Conservation (phyloP, 169 alveolate species). For the Plasmodium gallinaceum region DNA sequence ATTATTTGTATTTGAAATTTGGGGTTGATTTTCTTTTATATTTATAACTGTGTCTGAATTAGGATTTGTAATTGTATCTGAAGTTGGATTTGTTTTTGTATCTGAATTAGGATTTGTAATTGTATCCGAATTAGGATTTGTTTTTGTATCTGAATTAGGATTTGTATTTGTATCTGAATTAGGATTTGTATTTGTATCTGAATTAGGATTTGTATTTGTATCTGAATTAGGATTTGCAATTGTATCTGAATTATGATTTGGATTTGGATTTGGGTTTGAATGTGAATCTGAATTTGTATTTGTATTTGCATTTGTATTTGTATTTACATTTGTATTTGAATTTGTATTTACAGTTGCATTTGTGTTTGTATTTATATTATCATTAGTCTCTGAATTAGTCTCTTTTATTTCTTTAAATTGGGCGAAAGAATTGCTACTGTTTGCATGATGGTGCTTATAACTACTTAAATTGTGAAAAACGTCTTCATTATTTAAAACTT, state of each 20-base stretch:
- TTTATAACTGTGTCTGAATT: too few species aligned
- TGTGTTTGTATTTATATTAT: not conserved
- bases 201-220: not conserved
- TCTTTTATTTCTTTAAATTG: constrained; percentile 9
- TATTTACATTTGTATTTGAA: not conserved
- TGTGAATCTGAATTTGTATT: not conserved
- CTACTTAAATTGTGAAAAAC: constrained; percentile 14
- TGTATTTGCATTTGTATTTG: not conserved
- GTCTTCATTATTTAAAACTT: constrained; percentile 57
- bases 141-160: not conserved
- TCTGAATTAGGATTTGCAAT: not conserved
- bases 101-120: not conserved
- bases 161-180: not conserved
- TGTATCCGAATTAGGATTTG: not conserved
- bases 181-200: not conserved
- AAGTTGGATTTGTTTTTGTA: not conserved
- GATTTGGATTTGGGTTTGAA: not conserved
- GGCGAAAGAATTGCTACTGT: constrained; percentile 6
- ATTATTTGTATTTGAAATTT: too few species aligned
- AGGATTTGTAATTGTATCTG: not conserved
- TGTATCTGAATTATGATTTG: not conserved
- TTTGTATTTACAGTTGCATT: not conserved
- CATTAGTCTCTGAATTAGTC: not conserved
- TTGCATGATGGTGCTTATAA: constrained; percentile 37
- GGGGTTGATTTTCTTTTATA: too few species aligned